A percentile compares a stretch with the other conserved stretches of the same genome.
Conservation (phyloP, 2,329 filamentous ascomycete species). For the Knufia petricola region DNA sequence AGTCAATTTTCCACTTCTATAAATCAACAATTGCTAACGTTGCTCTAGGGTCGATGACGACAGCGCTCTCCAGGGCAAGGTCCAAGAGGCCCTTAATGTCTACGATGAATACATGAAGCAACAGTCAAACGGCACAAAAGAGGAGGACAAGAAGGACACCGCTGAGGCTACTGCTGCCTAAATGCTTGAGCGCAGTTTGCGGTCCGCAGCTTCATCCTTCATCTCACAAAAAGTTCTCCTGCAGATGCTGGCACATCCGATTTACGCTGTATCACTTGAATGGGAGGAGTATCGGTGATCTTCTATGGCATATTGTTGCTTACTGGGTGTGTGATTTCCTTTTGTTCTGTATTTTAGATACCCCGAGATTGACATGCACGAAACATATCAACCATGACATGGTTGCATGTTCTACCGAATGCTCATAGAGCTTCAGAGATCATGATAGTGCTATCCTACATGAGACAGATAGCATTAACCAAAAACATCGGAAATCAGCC, state of each 20-base stretch:
- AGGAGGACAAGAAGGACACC: slow-evolving; percentile 20
- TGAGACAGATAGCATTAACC: slow-evolving; percentile 6
- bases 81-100: slow-evolving; percentile 88
- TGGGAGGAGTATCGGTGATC: slow-evolving; percentile 9
- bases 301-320: background rate
- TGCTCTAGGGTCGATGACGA: slow-evolving; percentile 75
- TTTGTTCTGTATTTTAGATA: slow-evolving; percentile 8
- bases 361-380: slow-evolving; percentile 10
- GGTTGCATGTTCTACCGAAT: slow-evolving; percentile 3
- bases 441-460: background rate
- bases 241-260: background rate
- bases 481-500: slow-evolving; percentile 9
- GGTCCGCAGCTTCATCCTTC: background rate
- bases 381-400: slow-evolving; percentile 4
- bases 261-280: slow-evolving; percentile 5
- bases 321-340: background rate
- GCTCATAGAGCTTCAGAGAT: background rate
- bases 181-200: background rate
- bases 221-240: slow-evolving; percentile 4
- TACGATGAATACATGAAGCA: slow-evolving; percentile 98
- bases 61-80: slow-evolving; percentile 80
- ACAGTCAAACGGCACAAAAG: slow-evolving; percentile 39
- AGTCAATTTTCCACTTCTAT: slow-evolving; percentile 40
- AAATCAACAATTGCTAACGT: slow-evolving; percentile 14
- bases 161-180: slow-evolving; percentile 19